A percentile compares a stretch with the other conserved stretches of the same genome.
phyloP scores from a whole-genome alignment of 257 asterid species.

The Solanum piurae region DNA sequence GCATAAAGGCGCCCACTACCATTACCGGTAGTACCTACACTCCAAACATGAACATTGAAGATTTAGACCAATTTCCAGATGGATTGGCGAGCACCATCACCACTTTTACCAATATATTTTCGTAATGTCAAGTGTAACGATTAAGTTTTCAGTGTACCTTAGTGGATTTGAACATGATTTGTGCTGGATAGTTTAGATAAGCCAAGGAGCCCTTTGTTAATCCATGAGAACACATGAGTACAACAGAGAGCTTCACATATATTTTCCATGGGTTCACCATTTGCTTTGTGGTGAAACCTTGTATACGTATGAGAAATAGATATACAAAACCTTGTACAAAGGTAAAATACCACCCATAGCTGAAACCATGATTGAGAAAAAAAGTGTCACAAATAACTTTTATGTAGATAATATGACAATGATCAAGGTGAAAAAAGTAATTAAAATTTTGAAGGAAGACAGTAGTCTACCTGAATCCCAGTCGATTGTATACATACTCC shows the following conservation, averaged over 20 bases:
- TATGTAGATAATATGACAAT: background rate
- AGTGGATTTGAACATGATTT: constrained; percentile 92
- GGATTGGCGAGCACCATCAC: background rate
- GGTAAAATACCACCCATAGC: constrained; percentile 96
- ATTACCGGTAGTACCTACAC: constrained; percentile 77
- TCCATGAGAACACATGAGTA: constrained; percentile 96
- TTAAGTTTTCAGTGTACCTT: constrained; percentile 36
- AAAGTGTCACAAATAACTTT: background rate
- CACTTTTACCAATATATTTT: background rate
- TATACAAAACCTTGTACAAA: constrained; percentile 90
- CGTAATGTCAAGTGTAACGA: background rate
- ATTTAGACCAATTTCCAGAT: background rate
- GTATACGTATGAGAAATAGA: constrained; percentile 53
- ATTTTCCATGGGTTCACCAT: constrained; percentile 96
- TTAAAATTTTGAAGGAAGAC: background rate
- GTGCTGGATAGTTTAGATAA: constrained; percentile 91
- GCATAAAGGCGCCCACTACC: constrained; percentile 96
- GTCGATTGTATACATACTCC: constrained; percentile 90
- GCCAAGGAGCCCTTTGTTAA: constrained; percentile 89
- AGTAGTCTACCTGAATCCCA: constrained; percentile 52
- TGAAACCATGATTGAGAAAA: constrained; percentile 20
- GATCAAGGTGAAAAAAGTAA: background rate
- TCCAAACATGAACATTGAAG: constrained; percentile 5
- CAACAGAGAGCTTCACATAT: constrained; percentile 79
- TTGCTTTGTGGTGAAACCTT: constrained; percentile 87